phyloP scores from a whole-genome alignment of 208 protist genomes.

The Acanthamoeba sp. region DNA sequence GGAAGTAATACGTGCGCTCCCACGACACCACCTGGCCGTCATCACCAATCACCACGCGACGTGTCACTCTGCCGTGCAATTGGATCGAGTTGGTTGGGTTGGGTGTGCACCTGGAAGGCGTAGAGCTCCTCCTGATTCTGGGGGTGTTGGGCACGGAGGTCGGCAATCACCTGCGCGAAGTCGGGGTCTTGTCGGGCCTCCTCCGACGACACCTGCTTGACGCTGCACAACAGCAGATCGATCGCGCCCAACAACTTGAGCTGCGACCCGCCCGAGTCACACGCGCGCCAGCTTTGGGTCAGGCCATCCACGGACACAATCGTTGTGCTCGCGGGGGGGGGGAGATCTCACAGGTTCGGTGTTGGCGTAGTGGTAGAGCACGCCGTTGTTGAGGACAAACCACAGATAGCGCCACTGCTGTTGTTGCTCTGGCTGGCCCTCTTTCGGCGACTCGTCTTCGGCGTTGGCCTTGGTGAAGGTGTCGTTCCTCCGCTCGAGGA shows the following conservation, averaged over 20 bases:
- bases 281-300: not conserved
- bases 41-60: not conserved
- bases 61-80: not conserved
- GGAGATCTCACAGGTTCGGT: not conserved
- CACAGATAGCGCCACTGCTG: not conserved
- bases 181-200: not conserved
- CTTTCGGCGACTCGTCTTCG: not conserved
- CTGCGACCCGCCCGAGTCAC: not conserved
- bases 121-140: not conserved
- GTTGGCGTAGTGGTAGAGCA: not conserved
- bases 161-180: not conserved
- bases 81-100: not conserved
- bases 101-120: not conserved
- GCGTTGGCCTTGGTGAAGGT: not conserved
- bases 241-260: conserved; percentile 13
- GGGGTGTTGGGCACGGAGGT: not conserved
- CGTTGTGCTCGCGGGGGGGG: not conserved
- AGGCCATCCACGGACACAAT: too few relatives aligned
- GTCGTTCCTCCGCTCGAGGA: not conserved
- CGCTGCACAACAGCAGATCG: conserved; percentile 13
- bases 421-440: not conserved
- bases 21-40: not conserved
- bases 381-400: conserved; percentile 40
- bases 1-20: conserved; percentile 3
- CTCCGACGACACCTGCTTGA: not conserved